Percentiles rank a stretch among this genome's conserved stretches.
Conservation (phyloP, 768 basidiomycete genomes). For the Pseudohyphozyma bogoriensis region DNA sequence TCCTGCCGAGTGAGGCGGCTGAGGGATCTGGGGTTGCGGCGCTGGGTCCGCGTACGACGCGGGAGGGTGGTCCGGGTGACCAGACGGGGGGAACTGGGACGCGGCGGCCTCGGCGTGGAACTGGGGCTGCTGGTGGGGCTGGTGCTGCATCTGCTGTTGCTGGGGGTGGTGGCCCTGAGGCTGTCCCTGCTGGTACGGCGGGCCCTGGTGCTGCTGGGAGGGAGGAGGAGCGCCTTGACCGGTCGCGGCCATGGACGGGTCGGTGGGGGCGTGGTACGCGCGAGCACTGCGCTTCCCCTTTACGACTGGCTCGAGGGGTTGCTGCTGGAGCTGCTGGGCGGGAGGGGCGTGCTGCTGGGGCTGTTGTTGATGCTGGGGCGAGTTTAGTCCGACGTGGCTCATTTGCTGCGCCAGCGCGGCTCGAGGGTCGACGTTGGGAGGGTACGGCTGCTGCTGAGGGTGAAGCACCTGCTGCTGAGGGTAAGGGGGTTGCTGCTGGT, state of each 20-base stretch:
- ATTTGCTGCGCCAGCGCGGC: background rate
- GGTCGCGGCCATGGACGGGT: background rate
- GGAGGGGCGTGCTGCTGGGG: background rate
- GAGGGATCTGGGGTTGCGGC: constrained; percentile 43
- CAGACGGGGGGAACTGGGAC: background rate
- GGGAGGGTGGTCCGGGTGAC: background rate
- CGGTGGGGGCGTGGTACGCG: constrained; percentile 29
- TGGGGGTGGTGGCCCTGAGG: constrained; percentile 3
- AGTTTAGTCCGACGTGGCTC: background rate
- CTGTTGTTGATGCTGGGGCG: background rate
- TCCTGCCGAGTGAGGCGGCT: constrained; percentile 61
- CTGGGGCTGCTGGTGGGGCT: constrained; percentile 1
- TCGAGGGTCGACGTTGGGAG: background rate
- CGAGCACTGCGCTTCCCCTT: constrained; percentile 28
- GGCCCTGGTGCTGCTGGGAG: constrained; percentile 23
- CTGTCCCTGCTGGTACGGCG: constrained; percentile 9
- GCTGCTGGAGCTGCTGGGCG: background rate
- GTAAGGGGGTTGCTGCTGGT: background rate
- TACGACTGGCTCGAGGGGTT: constrained; percentile 2
- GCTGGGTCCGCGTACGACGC: constrained; percentile 16
- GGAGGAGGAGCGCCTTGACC: constrained; percentile 13
- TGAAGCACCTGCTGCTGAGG: background rate
- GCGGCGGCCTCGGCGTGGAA: background rate
- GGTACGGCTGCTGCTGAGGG: background rate
- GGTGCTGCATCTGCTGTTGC: constrained; percentile 6